Evolutionary conservation across 805 yeast species (phyloP), one percentile per base, ranked within the genome.

Genomic region (Saturnispora serradocipensis): DNA sequence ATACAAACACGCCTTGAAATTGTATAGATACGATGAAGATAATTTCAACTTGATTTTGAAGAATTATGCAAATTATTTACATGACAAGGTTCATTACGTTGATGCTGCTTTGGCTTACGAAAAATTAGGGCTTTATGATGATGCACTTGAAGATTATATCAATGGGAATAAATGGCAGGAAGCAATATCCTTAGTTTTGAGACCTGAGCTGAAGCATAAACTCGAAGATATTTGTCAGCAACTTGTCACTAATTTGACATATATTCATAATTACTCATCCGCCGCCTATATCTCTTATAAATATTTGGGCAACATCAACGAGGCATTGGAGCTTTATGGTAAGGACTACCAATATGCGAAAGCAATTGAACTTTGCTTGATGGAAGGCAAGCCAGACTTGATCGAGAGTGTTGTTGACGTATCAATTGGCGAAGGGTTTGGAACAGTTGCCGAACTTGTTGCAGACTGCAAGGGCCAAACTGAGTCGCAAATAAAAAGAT

Each of bases 381-480:
- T 73, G 40, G 75, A 77, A 49, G 62, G 67, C 5, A 62, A 61
- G 46, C 48, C 60, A 0, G 81, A 78, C 13, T 64, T 84, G 27
- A 67, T 87, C 11, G 79, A 76, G 44, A 67, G 72, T 4, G 69
- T 84, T 13, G 77, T 89, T 46, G 96, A 88, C 58, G 78, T 82
- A 1, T 86, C 82, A 18, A 66, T 91, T 36, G 82, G 86, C 46
- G 98, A 91, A 65, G 93, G 95, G 1, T 93, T 89, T 67, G 96
- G 95, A 57, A 72, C 77, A 0, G 73, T 89, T 55, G 91, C 95
- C 5, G 98, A 93, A 67, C 72, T 93, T 32, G 66, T 91, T 39
- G 93, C 97, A n/a, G 99, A 93, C 65, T 93, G 97, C 71, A 81
- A 80, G 59, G 80, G 85, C 15, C 99, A 93, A 72, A 68, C 87